A percentile compares a stretch with the other conserved stretches of the same genome.
Evolutionary conservation across 768 basidiomycete genomes (phyloP).

Genomic region (Kwoniella sp.): DNA sequence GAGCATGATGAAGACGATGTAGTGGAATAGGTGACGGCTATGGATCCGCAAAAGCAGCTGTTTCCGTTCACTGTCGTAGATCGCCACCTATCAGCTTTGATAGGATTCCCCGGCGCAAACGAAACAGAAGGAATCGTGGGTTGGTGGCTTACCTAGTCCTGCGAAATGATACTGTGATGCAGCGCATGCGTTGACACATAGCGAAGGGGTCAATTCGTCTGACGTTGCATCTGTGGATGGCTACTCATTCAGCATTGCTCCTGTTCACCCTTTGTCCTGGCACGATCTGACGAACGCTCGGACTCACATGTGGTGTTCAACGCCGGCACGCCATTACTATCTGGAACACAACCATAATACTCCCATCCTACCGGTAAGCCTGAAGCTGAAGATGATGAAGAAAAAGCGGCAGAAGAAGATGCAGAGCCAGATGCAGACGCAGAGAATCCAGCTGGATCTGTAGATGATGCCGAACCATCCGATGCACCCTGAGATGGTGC

Average conservation of each 20-base stretch:
- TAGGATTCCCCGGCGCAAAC: too few species aligned
- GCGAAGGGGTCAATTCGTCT: conserved; percentile 6
- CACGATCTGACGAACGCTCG: neutral
- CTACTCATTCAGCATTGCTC: neutral
- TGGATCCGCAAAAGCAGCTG: conserved; percentile 11
- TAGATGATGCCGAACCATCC: neutral
- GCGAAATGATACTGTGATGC: conserved; percentile 12
- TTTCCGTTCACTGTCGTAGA: conserved; percentile 5
- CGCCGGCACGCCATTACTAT: conserved; percentile 8
- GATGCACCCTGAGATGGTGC: neutral
- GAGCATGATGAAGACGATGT: conserved; percentile 4
- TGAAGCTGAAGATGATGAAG: neutral
- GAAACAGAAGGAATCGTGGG: too few species aligned
- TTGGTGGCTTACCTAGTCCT: conserved; percentile 7
- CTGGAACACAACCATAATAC: conserved; percentile 7
- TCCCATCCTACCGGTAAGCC: neutral
- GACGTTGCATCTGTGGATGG: conserved; percentile 8
- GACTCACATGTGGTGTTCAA: conserved; percentile 14
- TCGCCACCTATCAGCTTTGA: neutral
- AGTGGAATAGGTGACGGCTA: conserved; percentile 7
- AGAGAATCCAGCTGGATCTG: neutral
- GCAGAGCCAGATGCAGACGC: neutral
- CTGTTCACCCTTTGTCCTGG: neutral
- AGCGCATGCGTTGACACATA: conserved; percentile 7
- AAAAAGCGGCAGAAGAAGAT: neutral